phyloP scores from a whole-genome alignment of 2,329 filamentous ascomycete species.

The Fusarium setosum region DNA sequence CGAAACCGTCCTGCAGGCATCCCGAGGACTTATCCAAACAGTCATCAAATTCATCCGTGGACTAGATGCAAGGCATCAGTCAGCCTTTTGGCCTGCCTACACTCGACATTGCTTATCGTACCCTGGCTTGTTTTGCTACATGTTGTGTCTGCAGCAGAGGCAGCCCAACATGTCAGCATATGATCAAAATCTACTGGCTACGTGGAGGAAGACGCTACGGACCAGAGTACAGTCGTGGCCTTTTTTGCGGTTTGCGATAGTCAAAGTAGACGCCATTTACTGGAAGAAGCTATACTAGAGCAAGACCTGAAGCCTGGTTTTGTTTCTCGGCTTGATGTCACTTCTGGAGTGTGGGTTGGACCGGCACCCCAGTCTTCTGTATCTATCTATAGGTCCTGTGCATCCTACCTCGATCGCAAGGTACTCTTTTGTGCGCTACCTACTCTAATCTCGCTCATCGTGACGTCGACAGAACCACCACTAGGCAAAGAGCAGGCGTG shows the following conservation, averaged over 20 bases:
- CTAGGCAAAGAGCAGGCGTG: no score
- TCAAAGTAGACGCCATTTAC: slow-evolving; percentile 38
- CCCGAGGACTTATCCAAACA: not conserved
- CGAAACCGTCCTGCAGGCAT: not conserved
- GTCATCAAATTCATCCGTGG: not conserved
- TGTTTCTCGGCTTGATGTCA: no score
- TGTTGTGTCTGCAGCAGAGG: not conserved
- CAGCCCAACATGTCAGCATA: not conserved
- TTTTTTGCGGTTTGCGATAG: slow-evolving; percentile 31
- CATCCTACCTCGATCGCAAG: no score
- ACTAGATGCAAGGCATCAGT: not conserved
- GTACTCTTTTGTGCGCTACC: no score
- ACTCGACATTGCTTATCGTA: not conserved
- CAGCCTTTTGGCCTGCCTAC: not conserved
- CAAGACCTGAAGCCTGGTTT: no score
- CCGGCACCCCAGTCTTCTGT: no score
- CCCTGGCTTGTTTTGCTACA: not conserved
- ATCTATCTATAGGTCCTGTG: no score
- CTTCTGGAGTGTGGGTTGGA: no score
- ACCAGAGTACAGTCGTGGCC: slow-evolving; percentile 36
- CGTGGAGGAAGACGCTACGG: not conserved
- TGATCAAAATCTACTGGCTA: not conserved
- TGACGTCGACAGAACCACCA: no score
- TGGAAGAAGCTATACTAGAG: slow-evolving; percentile 29
- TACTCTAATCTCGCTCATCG: no score